Evolutionary conservation across 2,329 filamentous ascomycete species (phyloP).

Genomic region (Sporothrix pallida): DNA sequence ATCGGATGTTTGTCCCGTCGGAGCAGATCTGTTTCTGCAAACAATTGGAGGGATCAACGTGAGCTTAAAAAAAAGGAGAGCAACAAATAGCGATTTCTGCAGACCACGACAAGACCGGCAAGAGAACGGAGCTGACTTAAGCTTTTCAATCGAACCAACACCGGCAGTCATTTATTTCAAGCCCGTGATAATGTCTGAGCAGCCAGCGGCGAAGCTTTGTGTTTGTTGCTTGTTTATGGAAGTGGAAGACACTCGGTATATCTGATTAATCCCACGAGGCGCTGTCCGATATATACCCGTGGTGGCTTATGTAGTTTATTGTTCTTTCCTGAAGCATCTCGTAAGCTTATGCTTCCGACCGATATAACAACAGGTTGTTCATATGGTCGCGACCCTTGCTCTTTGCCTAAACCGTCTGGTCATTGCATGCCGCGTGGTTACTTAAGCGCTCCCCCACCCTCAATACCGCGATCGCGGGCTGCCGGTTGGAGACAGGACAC

Average conservation of each 20-base stretch:
- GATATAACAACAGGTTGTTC: not conserved
- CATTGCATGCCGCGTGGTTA: not conserved
- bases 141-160: conserved; percentile 1
- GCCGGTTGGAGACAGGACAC: not conserved
- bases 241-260: not conserved
- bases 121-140: not conserved
- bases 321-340: not conserved
- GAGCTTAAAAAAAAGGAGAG: not conserved
- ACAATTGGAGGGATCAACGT: not conserved
- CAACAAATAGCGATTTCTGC: not conserved
- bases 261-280: not conserved
- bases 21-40: not conserved
- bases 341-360: not conserved
- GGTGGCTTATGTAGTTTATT: not conserved
- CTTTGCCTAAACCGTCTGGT: conserved; percentile 18
- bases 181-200: not conserved
- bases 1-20: conserved; percentile 19
- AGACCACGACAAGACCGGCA: too few species aligned
- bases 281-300: not conserved
- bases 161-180: not conserved
- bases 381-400: not conserved
- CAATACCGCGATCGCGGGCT: not conserved
- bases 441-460: not conserved
- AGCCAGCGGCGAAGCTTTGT: not conserved
- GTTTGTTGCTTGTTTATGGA: not conserved